A percentile compares a stretch with the other conserved stretches of the same genome.
Evolutionary conservation across 345 rosid genomes (phyloP).

Genomic region (Viola odorata): DNA sequence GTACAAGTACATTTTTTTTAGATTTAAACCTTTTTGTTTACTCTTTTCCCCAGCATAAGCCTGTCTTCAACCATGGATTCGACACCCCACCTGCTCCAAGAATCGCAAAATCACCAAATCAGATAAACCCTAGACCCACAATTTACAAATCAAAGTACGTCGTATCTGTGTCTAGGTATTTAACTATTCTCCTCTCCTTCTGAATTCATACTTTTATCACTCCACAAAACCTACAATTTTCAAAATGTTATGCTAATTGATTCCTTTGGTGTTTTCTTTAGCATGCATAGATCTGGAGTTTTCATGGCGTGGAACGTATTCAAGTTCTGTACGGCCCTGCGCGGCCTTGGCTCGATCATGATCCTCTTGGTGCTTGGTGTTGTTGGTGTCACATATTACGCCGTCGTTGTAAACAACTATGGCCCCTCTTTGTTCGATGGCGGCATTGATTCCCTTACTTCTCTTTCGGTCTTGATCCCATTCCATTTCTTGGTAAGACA

Average conservation of each 20-base stretch:
- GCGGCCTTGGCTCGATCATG: conserved; percentile 99
- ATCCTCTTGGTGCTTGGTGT: conserved; percentile 86
- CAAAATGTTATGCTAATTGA: not conserved
- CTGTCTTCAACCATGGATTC: conserved; percentile 17
- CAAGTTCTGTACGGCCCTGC: conserved; percentile 85
- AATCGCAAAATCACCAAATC: conserved; percentile 18
- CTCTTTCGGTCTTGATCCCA: conserved; percentile 53
- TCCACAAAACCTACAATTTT: not conserved
- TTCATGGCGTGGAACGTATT: conserved; percentile 99
- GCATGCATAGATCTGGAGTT: conserved; percentile 94
- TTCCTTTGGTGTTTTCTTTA: conserved; percentile 14
- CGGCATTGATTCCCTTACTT: conserved; percentile 53
- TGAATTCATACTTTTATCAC: not conserved
- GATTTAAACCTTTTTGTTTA: too few relatives aligned
- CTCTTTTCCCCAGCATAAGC: not conserved
- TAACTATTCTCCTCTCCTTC: too few relatives aligned
- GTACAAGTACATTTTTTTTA: too few relatives aligned
- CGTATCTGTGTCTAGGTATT: too few relatives aligned
- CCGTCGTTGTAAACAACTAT: conserved; percentile 81
- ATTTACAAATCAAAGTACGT: not conserved
- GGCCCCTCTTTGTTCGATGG: conserved; percentile 70
- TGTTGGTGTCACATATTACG: conserved; percentile 88
- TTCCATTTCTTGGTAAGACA: conserved; percentile 75
- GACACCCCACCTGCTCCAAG: conserved; percentile 10
- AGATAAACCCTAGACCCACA: conserved; percentile 24